Base-by-base conservation (phyloP, 495 filamentous ascomycete species). In the Aspergillus ostianus region DNA sequence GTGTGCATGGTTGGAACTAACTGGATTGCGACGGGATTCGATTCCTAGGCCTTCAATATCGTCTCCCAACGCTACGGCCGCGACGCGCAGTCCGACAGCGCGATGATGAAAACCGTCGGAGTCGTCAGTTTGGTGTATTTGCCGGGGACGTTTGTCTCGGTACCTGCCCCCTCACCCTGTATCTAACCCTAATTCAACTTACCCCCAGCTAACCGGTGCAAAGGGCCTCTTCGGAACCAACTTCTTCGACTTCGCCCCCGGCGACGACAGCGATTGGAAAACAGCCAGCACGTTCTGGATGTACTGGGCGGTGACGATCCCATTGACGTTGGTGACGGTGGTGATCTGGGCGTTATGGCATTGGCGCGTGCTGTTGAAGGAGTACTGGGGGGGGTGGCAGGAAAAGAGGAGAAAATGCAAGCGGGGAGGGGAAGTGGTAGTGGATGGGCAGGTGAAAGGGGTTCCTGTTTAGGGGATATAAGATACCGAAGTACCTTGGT, bases 131-230 rank as follows among this genome's bases (percentile, higher is more conserved):
- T 77, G 59, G 46, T 73, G 2, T 78, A 73, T 61, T 62, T 78
- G 9, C 74, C 76, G 17, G 74, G 72, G 45, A 74, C 74, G 32
- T 78, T 76, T 58, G 69, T 75, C 17, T 77, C 70, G 51, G 66
- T 68, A 62, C 56, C 27, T n/a, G 17, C 17, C 30, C 9, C 23
- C 44, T 27, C 17, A 13, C 30, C 52, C 45, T 46, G 30, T 30
- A 30, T 30, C 8, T 8, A 4, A 30, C 30, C 19, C 41, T 3
- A 29, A 19, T 5, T n/a, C n/a, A 12, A 4, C 29, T 5, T 6
- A 23, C 18, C 6, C 27, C 19, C 13, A 41, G 32, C 12, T 53
- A 41, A 53, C 1, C 5, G 19, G 23, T 44, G 47, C 15, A 12
- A 8, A 68, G 66, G 67, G 70, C n/a, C 30, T 76, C 17, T 76